phyloP scores from a whole-genome alignment of 352 stramenopile genomes.

The Thraustochytrium sp. region DNA sequence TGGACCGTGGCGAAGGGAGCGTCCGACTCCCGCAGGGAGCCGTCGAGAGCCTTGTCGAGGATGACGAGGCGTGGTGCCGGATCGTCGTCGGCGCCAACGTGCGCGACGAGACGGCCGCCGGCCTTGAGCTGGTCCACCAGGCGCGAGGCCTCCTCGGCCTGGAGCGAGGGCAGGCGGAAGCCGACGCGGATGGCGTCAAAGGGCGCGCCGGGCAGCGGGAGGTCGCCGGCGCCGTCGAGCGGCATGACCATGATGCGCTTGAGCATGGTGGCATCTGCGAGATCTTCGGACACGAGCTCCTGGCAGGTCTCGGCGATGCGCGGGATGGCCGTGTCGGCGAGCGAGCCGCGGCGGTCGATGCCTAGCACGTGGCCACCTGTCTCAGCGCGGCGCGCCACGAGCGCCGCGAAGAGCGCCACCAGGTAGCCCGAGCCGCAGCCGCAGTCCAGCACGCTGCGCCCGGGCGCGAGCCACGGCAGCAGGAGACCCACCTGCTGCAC shows the following conservation, averaged over 20 bases:
- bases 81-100: background rate
- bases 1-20: background rate
- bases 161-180: background rate
- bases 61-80: background rate
- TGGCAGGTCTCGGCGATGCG: background rate
- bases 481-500: background rate
- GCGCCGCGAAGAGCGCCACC: background rate
- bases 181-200: constrained; percentile 35
- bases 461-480: background rate
- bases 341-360: background rate
- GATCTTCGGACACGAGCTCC: background rate
- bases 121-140: background rate
- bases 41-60: constrained; percentile 17
- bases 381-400: background rate
- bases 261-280: background rate
- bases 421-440: constrained; percentile 4
- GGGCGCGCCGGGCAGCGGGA: background rate
- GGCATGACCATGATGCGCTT: constrained; percentile 17
- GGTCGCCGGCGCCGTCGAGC: background rate
- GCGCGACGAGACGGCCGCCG: background rate
- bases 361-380: background rate
- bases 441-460: background rate
- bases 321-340: background rate
- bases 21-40: background rate
- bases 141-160: background rate